phyloP scores from a whole-genome alignment of 306 rosid genomes.

The Spatholobus suberectus region DNA sequence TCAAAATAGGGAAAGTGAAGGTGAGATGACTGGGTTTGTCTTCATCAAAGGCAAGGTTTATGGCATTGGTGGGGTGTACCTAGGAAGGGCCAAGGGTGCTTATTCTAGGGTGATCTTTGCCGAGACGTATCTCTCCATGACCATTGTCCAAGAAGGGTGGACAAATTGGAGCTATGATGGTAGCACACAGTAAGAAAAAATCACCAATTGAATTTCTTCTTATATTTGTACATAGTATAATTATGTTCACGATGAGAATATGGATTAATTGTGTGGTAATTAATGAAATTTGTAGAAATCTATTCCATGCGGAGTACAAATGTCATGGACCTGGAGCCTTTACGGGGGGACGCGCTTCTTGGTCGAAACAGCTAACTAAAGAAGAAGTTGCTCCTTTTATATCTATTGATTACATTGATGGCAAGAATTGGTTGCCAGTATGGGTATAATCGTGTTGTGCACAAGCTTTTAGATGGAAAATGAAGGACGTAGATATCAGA shows the following conservation, averaged over 20 bases:
- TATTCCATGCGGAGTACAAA: conserved; percentile 69
- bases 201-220: background rate
- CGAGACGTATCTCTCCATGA: conserved; percentile 61
- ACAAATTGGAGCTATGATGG: conserved; percentile 76
- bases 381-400: conserved; percentile 57
- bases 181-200: conserved; percentile 62
- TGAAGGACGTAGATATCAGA: background rate
- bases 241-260: background rate
- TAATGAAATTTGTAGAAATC: conserved; percentile 48
- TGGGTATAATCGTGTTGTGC: conserved; percentile 43
- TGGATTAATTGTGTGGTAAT: conserved; percentile 1
- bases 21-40: conserved; percentile 70
- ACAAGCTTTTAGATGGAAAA: background rate
- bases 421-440: conserved; percentile 74
- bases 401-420: conserved; percentile 64
- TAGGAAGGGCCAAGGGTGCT: conserved; percentile 82
- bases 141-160: conserved; percentile 72
- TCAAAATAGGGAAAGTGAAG: conserved; percentile 51
- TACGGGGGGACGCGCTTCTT: conserved; percentile 49
- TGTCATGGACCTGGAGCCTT: conserved; percentile 70
- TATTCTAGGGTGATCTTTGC: conserved; percentile 72
- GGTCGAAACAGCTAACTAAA: conserved; percentile 62
- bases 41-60: conserved; percentile 65
- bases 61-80: conserved; percentile 69
- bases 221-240: background rate